Evolutionary conservation across 441 rosid species (phyloP).

Genomic region (Breynia disticha): DNA sequence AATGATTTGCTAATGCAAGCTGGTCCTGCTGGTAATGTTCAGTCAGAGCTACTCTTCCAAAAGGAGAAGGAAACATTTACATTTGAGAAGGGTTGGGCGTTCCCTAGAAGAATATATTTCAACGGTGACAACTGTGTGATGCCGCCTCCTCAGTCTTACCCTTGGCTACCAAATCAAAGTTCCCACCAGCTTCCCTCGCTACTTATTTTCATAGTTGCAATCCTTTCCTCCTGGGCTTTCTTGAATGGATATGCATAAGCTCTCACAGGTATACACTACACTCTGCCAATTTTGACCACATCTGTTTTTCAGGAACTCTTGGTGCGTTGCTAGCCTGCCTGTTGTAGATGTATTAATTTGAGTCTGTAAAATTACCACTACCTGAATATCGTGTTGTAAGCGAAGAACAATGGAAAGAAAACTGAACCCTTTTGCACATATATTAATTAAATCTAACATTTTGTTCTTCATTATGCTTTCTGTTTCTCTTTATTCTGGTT

Average conservation of each 20-base stretch:
- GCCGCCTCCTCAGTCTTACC: conserved; percentile 89
- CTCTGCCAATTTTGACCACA: neutral
- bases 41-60: conserved; percentile 69
- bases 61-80: conserved; percentile 67
- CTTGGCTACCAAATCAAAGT: conserved; percentile 63
- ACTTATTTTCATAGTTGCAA: neutral
- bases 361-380: too few species aligned
- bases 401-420: too few species aligned
- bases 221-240: conserved; percentile 9
- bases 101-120: conserved; percentile 71
- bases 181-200: conserved; percentile 23
- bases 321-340: too few species aligned
- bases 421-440: too few species aligned
- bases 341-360: too few species aligned
- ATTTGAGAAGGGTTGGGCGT: conserved; percentile 89
- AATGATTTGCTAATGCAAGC: conserved; percentile 76
- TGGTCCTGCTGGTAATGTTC: conserved; percentile 72
- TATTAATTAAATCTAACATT: too few species aligned
- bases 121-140: conserved; percentile 85
- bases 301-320: neutral
- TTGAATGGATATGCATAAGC: neutral
- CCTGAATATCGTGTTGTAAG: too few species aligned
- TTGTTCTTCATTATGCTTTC: too few species aligned
- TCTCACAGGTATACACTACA: neutral
- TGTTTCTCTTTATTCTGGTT: too few species aligned